Evolutionary conservation across 129 eudicot species (phyloP), one percentile per base, ranked within the genome.

Genomic region (Flaveria sonorensis): DNA sequence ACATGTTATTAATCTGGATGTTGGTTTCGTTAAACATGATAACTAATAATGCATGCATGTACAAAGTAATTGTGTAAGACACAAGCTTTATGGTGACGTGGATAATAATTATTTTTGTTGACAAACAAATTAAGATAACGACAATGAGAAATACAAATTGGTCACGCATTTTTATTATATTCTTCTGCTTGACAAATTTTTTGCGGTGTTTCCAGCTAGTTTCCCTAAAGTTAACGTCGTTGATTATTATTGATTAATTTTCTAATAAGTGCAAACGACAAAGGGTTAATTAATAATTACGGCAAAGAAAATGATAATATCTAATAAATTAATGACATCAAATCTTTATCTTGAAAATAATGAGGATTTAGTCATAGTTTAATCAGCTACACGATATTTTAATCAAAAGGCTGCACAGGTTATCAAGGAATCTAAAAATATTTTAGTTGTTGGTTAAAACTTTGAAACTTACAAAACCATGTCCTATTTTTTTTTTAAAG

Each of bases 191-290:
- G 28, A 79, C 50, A 51, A 4, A 63, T 40, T 36, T 1, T 62
- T 65, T 52, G 2, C 50, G 50, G 72, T 73, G 79, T 32, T 80
- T 80, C 83, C 79, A 80, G 78, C 83, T 80, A 80, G 55, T 42
- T 73, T 73, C 64, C 82, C 47, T 19, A 28, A 65, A 53, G 79
- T 63, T 64, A 73, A 79, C 73, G 60, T 72, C 20, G 79, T 70
- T 70, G 3, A 42, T 45, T 55, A 72, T 80, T 72, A 63, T 1
- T 24, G 45, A 64, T 80, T 63, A 72, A 0, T 24, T 23, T 50
- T 39, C 42, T 43, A 40, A 69, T 43, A 40, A 69, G 42, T 50
- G 74, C 24, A 64, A 52, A 73, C 50, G 74, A 80, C 79, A 79
- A 72, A 20, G 21, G 21, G 14, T 65, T 39, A 71, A n/a, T 26